These are phyloP conservation scores for Gynochthodes officinalis DNA, from an alignment of 257 asterid species.

Conservation along the genomic window DNA sequence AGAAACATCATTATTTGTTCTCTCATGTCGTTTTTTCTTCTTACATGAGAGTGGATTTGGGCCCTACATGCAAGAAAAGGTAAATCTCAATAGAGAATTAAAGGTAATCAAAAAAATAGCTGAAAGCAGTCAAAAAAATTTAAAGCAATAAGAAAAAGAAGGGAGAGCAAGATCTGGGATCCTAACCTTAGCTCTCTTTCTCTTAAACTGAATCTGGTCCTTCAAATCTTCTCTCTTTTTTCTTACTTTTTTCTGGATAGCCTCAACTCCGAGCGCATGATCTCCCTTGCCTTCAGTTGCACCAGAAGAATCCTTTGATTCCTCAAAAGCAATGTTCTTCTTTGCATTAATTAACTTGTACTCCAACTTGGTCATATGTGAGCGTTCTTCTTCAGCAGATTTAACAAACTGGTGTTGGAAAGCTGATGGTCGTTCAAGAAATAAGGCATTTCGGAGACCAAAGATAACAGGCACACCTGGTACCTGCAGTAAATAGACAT, in stretches of 20 bases:
- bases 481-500: slow-evolving; percentile 41
- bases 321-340: slow-evolving; percentile 41
- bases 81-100: slow-evolving; percentile 3
- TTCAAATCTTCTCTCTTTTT: slow-evolving; percentile 26
- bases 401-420: slow-evolving; percentile 60
- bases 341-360: slow-evolving; percentile 37
- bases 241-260: slow-evolving; percentile 21
- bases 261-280: slow-evolving; percentile 25
- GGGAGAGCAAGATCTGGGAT: background rate
- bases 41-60: slow-evolving; percentile 90
- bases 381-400: slow-evolving; percentile 68
- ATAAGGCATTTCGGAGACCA: slow-evolving; percentile 77
- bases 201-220: slow-evolving; percentile 31
- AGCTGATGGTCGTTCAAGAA: slow-evolving; percentile 79
- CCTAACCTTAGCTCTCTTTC: slow-evolving; percentile 36
- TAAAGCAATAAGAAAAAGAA: background rate
- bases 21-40: slow-evolving; percentile 48
- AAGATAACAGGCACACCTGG: slow-evolving; percentile 83
- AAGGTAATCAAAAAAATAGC: background rate
- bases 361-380: slow-evolving; percentile 67
- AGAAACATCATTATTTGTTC: slow-evolving; percentile 29
- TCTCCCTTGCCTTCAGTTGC: slow-evolving; percentile 34
- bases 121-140: background rate
- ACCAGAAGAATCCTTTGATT: slow-evolving; percentile 44
- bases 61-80: slow-evolving; percentile 48